Evolutionary conservation across 208 protist species (phyloP).

Genomic region (Leishmania tarentolae): DNA sequence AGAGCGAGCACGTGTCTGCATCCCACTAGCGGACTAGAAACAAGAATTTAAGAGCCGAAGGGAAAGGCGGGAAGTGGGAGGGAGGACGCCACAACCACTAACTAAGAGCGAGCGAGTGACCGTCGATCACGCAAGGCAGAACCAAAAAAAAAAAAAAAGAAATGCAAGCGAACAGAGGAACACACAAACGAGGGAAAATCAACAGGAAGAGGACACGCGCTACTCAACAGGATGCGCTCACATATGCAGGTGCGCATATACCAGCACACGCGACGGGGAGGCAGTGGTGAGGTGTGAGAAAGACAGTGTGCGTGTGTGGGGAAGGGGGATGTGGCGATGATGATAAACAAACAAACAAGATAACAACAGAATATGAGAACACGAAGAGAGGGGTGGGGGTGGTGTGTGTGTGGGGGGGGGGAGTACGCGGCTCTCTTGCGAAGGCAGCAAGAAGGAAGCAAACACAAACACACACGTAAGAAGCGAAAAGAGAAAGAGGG

Average conservation of each 20-base stretch:
- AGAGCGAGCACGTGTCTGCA: conserved; percentile 23
- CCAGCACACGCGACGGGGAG: background rate
- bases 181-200: background rate
- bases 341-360: background rate
- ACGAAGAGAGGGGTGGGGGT: background rate
- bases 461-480: background rate
- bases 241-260: background rate
- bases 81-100: too few species aligned
- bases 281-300: background rate
- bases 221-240: background rate
- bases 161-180: background rate
- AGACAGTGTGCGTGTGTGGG: background rate
- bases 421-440: background rate
- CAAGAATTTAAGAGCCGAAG: background rate
- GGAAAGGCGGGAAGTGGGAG: too few species aligned
- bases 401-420: background rate
- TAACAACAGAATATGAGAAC: background rate
- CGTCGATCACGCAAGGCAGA: too few species aligned
- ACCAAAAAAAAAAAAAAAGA: background rate
- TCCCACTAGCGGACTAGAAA: conserved; percentile 2
- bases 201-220: background rate
- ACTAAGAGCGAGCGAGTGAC: too few species aligned
- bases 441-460: background rate
- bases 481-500: background rate
- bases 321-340: background rate